Evolutionary conservation across 1,284 basidiomycete species (phyloP).

Genomic region (Leucoagaricus sp.): DNA sequence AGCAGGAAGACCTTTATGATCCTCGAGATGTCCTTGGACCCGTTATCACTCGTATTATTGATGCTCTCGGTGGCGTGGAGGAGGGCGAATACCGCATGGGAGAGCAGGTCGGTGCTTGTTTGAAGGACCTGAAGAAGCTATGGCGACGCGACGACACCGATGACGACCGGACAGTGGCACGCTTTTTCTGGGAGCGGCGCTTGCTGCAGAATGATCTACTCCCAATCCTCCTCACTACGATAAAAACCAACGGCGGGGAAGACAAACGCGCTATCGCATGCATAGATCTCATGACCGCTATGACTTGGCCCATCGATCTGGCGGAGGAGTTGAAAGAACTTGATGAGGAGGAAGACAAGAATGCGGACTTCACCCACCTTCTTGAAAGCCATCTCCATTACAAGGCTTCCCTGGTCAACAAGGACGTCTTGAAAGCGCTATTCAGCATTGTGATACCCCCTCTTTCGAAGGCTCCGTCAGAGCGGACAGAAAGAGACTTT

Average conservation of each 20-base stretch:
- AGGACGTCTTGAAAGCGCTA: constrained; percentile 67
- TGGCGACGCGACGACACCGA: constrained; percentile 96
- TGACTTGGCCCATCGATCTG: constrained; percentile 97
- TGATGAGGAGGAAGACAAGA: constrained; percentile 73
- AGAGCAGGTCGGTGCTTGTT: constrained; percentile 81
- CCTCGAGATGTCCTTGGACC: constrained; percentile 55
- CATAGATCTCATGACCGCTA: constrained; percentile 87
- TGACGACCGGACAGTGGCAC: constrained; percentile 91
- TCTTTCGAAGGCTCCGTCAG: constrained; percentile 59
- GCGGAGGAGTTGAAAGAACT: constrained; percentile 90
- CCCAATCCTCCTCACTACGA: constrained; percentile 80
- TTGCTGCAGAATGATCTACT: constrained; percentile 85
- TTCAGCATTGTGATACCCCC: constrained; percentile 73
- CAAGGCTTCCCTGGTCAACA: constrained; percentile 75
- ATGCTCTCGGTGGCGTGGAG: constrained; percentile 73
- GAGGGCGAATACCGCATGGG: constrained; percentile 78
- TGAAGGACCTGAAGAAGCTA: constrained; percentile 91
- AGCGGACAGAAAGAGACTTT: constrained; percentile 77
- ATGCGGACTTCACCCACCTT: constrained; percentile 86
- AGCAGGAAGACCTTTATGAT: constrained; percentile 22
- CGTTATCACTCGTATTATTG: constrained; percentile 69
- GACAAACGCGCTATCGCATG: constrained; percentile 86
- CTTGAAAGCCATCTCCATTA: constrained; percentile 81
- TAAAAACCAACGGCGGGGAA: constrained; percentile 74
- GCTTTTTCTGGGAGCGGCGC: constrained; percentile 84